phyloP scores from a whole-genome alignment of 139 green algal genomes.

The Eudorina sp. region DNA sequence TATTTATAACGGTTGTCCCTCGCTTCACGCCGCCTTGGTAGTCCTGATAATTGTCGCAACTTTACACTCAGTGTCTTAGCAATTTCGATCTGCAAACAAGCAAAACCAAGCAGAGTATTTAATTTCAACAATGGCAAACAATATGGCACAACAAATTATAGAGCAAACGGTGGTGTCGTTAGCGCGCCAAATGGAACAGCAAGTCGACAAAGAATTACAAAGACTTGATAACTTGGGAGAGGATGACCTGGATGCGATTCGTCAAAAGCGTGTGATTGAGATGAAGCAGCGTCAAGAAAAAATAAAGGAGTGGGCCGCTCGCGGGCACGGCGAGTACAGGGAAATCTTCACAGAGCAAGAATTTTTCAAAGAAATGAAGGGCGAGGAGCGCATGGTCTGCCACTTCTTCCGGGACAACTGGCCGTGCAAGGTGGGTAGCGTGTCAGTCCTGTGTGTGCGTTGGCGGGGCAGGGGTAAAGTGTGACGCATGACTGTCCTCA shows the following conservation, averaged over 20 bases:
- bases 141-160: constrained; percentile 51
- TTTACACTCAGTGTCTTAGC: too few species aligned
- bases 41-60: too few species aligned
- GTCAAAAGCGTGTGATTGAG: constrained; percentile 71
- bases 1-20: too few species aligned
- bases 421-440: constrained; percentile 87
- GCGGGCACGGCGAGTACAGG: constrained; percentile 92
- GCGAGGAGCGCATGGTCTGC: constrained; percentile 91
- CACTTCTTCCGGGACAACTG: constrained; percentile 92
- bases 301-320: constrained; percentile 86
- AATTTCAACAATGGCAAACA: constrained; percentile 36
- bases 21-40: too few species aligned
- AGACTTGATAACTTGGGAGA: constrained; percentile 91
- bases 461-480: too few species aligned
- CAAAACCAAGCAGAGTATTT: too few species aligned
- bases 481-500: too few species aligned
- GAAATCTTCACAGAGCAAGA: constrained; percentile 90
- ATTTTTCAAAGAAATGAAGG: constrained; percentile 97
- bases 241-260: constrained; percentile 89
- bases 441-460: too few species aligned
- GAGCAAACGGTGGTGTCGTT: constrained; percentile 75
- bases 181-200: constrained; percentile 86
- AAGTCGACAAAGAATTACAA: constrained; percentile 90
- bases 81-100: too few species aligned
- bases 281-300: constrained; percentile 78